Conservation (phyloP, 192 early-diverging fungal species). For the Podila minutissima region DNA sequence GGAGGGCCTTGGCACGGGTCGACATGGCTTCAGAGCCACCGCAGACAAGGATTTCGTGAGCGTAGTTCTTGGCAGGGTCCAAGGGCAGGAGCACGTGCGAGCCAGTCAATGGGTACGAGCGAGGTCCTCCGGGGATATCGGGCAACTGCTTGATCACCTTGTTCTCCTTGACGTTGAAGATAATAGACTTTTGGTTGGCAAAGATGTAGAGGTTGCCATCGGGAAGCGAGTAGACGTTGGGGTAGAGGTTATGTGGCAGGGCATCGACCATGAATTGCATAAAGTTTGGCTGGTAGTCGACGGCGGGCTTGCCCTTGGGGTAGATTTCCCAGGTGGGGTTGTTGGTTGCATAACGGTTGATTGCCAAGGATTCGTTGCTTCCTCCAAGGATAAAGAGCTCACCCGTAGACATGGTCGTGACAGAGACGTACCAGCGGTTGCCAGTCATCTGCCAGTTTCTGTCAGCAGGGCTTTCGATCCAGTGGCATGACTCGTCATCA, state of each 20-base stretch:
- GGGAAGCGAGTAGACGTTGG: constrained; percentile 61
- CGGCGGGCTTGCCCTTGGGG: constrained; percentile 23
- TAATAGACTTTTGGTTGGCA: constrained; percentile 62
- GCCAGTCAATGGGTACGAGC: constrained; percentile 68
- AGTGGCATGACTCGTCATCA: constrained; percentile 49
- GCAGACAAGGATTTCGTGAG: constrained; percentile 66
- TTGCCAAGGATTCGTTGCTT: constrained; percentile 50
- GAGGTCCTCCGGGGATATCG: constrained; percentile 54
- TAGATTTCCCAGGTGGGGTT: constrained; percentile 57
- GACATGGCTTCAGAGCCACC: constrained; percentile 59
- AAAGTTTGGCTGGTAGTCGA: constrained; percentile 20
- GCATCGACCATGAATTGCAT: constrained; percentile 60
- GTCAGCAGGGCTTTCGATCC: constrained; percentile 54
- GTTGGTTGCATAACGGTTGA: constrained; percentile 53
- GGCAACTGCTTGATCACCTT: constrained; percentile 53
- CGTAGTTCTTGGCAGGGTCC: constrained; percentile 64
- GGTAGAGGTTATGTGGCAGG: constrained; percentile 63
- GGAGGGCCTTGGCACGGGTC: constrained; percentile 38
- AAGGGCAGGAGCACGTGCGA: constrained; percentile 66
- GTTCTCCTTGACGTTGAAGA: constrained; percentile 58
- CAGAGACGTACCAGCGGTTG: constrained; percentile 64
- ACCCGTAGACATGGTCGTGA: constrained; percentile 55
- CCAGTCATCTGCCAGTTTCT: constrained; percentile 39
- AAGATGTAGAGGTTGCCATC: constrained; percentile 62
- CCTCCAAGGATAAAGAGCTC: constrained; percentile 66